Percentiles rank a stretch among this genome's conserved stretches.
phyloP scores from a whole-genome alignment of 768 basidiomycete species.

The Strobilomyces dryophilus region DNA sequence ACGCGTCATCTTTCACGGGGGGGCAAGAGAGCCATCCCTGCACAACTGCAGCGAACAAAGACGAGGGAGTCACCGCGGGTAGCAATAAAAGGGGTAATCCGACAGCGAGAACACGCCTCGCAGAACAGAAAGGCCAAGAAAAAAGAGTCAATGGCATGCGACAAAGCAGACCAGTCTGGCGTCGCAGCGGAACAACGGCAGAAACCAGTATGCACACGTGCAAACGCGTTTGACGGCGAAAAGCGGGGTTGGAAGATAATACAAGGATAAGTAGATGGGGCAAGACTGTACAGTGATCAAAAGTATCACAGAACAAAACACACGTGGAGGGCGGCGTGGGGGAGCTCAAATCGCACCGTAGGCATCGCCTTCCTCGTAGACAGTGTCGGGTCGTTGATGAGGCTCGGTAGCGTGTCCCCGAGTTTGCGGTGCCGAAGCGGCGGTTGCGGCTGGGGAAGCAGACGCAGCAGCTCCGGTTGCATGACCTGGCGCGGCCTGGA shows the following conservation, averaged over 20 bases:
- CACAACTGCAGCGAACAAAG: not conserved
- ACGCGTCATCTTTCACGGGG: conserved; percentile 19
- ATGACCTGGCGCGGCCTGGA: conserved; percentile 12
- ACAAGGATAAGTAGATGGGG: conserved; percentile 20
- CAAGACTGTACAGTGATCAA: conserved; percentile 18
- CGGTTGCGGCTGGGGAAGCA: conserved; percentile 6
- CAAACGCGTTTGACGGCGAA: not conserved
- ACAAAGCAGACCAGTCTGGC: conserved; percentile 25
- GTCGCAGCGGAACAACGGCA: conserved; percentile 21
- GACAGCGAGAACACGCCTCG: conserved; percentile 9
- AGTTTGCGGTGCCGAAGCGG: conserved; percentile 9
- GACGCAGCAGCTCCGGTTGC: conserved; percentile 14
- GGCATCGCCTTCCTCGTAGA: conserved; percentile 63
- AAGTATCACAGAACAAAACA: conserved; percentile 9
- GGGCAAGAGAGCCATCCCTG: conserved; percentile 2
- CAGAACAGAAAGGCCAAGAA: not conserved
- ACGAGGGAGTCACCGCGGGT: not conserved
- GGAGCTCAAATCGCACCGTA: conserved; percentile 59
- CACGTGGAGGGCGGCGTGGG: not conserved
- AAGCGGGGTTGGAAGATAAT: conserved; percentile 16
- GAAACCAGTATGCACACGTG: conserved; percentile 20
- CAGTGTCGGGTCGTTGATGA: conserved; percentile 41
- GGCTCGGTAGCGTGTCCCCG: conserved; percentile 5
- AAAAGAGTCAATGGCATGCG: conserved; percentile 6
- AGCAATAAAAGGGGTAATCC: conserved; percentile 4